Conservation (phyloP, 768 basidiomycete genomes). For the Phallus indusiatus region DNA sequence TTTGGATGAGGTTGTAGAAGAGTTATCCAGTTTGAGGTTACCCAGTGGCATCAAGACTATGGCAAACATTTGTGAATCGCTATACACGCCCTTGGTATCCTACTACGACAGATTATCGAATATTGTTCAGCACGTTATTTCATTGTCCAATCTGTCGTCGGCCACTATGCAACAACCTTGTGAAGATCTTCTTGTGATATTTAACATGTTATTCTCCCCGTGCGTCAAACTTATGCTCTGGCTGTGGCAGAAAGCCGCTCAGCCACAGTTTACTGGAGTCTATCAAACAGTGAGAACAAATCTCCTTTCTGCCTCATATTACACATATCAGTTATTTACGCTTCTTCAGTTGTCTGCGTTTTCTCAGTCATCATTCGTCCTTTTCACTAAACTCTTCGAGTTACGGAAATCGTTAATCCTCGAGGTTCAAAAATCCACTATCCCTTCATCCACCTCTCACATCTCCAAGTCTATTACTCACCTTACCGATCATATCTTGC, state of each 20-base stretch:
- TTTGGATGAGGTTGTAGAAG: conserved; percentile 59
- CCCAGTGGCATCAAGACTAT: conserved; percentile 56
- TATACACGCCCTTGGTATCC: background rate
- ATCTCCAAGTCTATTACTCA: conserved; percentile 39
- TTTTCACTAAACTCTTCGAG: conserved; percentile 29
- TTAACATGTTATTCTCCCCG: conserved; percentile 68
- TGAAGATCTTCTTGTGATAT: conserved; percentile 33
- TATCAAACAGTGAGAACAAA: conserved; percentile 31
- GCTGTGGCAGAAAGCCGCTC: conserved; percentile 48
- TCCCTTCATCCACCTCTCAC: conserved; percentile 17
- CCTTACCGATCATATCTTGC: conserved; percentile 57
- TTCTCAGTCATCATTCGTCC: background rate
- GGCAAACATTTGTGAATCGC: conserved; percentile 37
- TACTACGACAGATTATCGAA: conserved; percentile 2
- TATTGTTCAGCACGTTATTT: background rate
- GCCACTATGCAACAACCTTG: background rate
- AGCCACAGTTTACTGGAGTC: conserved; percentile 29
- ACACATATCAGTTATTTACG: background rate
- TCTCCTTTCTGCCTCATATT: conserved; percentile 33
- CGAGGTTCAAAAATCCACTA: conserved; percentile 23
- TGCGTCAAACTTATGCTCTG: conserved; percentile 61
- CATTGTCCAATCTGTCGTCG: background rate
- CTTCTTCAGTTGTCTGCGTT: conserved; percentile 2
- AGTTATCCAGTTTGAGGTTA: conserved; percentile 63
- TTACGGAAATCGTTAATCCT: conserved; percentile 47